phyloP scores from a whole-genome alignment of 1,139 yeast genomes.

The Geotrichum reessii region DNA sequence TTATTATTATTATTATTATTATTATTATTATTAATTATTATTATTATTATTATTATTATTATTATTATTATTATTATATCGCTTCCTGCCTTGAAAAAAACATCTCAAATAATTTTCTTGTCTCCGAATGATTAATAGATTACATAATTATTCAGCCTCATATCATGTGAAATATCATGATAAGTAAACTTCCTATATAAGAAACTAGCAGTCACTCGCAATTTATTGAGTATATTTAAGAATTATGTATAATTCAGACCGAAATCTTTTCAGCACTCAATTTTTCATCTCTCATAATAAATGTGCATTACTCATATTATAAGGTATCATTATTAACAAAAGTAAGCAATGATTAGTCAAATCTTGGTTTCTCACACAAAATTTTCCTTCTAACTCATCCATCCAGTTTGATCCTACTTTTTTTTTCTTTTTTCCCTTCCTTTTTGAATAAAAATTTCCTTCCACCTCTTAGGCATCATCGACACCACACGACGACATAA shows the following conservation, averaged over 20 bases:
- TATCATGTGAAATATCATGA: background rate
- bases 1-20: too few relatives aligned
- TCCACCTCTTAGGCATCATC: constrained; percentile 19
- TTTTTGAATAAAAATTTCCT: constrained; percentile 18
- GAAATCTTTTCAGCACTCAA: background rate
- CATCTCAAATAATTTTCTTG: too few relatives aligned
- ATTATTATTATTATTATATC: too few relatives aligned
- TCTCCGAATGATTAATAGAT: too few relatives aligned
- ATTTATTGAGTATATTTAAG: background rate
- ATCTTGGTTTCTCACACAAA: constrained; percentile 2
- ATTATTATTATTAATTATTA: too few relatives aligned
- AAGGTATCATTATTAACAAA: background rate
- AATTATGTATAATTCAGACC: background rate
- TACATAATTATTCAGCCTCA: background rate
- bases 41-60: too few relatives aligned
- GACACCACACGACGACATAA: constrained; percentile 22
- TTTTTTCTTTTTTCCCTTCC: constrained; percentile 6
- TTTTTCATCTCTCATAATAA: background rate
- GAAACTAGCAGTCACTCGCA: constrained; percentile 1
- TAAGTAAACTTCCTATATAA: background rate
- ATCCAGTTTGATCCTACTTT: constrained; percentile 10
- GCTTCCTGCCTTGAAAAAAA: too few relatives aligned
- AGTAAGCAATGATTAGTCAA: background rate
- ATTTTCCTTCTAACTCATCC: constrained; percentile 9
- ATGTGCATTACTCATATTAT: background rate